Conservation (phyloP, 148 eudicot species). For the Bassia scoparia region DNA sequence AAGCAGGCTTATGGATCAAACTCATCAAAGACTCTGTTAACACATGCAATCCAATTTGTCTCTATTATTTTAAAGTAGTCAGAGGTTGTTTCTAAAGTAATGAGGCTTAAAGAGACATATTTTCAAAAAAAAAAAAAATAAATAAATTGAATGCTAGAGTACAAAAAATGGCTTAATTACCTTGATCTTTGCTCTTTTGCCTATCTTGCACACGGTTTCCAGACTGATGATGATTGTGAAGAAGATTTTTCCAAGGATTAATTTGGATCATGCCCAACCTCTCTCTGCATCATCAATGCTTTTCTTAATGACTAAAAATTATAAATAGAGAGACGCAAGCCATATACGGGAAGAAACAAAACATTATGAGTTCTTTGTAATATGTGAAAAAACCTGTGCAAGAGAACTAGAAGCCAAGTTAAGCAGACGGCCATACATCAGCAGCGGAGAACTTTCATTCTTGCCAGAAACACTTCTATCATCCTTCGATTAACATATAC, state of each 20-base stretch:
- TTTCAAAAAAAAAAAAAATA: background rate
- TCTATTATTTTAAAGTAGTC: background rate
- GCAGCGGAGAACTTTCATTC: conserved; percentile 32
- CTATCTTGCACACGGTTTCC: conserved; percentile 79
- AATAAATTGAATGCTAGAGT: background rate
- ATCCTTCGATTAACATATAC: conserved; percentile 33
- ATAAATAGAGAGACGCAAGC: background rate
- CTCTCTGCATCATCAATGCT: conserved; percentile 39
- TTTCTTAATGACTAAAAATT: conserved; percentile 11
- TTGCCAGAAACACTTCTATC: conserved; percentile 15
- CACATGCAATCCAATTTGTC: background rate
- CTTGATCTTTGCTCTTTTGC: conserved; percentile 34
- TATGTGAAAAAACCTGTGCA: conserved; percentile 47
- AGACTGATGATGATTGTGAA: conserved; percentile 42
- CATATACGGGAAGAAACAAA: background rate
- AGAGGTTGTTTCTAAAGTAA: background rate
- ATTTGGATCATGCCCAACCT: conserved; percentile 31
- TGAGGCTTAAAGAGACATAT: background rate
- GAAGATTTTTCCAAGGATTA: conserved; percentile 50
- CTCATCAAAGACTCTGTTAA: background rate
- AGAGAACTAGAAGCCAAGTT: conserved; percentile 60
- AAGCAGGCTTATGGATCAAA: background rate
- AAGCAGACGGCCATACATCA: conserved; percentile 68
- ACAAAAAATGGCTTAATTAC: conserved; percentile 18
- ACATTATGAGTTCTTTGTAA: background rate